Base-by-base conservation (phyloP, 805 yeast genomes). In the Hermanozyma aechmeae region DNA sequence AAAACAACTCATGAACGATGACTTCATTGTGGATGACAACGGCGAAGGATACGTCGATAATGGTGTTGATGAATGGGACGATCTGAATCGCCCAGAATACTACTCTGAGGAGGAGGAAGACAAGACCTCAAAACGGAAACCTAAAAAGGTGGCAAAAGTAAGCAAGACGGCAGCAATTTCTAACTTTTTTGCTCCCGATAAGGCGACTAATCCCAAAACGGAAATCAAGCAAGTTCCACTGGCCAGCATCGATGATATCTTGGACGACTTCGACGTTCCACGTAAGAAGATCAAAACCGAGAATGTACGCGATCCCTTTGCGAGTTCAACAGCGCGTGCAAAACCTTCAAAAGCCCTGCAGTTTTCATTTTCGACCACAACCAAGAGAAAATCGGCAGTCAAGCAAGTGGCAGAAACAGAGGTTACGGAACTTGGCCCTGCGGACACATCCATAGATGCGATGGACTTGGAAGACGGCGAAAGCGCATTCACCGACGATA, bases 1-100 rank as follows among this genome's bases (percentile, higher is more conserved):
- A 43, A 74, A 80, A 34, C 83, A 86, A 34, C 63, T 92, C 27
- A 65, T 85, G 53, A 78, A 81, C 37, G 96, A 89, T 46, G 96
- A 89, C 51, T 89, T 89, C 50, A 92, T 89, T 21, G 94, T 85
- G 2, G 96, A 86, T 50, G 97, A 89, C 51, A 76, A 81, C 41
- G 96, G 96, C 17, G 80, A 79, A 39, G 97, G 96, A 0, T 89
- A 89, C 47, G 87, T 85, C 2, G 97, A 92, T 44, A 81, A 81
- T 24, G 98, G 98, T 33, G 82, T 69, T 6, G 93, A 89, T 44
- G 95, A 85, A 35, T 85, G 94, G 87, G 93, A 77, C 34, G 66
- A 61, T 23, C 53, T 62, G 19, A 49, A 62, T 31, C 60, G 64
- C 30, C 71, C 68, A 24, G 57, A 64, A 29, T 71, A 70, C 43